Evolutionary conservation across 129 eudicot genomes (phyloP).

Genomic region (Erigeron canadensis): DNA sequence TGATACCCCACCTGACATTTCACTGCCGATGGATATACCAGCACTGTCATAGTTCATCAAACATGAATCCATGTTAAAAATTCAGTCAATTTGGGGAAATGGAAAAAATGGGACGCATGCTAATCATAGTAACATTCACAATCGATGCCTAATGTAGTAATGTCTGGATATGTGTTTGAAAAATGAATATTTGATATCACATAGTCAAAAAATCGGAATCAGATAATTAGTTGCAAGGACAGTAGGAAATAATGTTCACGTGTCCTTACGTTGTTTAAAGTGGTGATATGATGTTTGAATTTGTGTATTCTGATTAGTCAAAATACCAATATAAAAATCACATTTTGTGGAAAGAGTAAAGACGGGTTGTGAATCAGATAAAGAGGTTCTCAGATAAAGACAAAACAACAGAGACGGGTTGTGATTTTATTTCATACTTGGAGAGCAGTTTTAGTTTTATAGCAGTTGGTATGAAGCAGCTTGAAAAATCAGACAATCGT

Average conservation of each 20-base stretch:
- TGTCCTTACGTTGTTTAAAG: not conserved
- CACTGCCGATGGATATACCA: conserved; percentile 96
- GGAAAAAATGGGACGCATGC: not conserved
- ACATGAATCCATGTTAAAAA: conserved; percentile 14
- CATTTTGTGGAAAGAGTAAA: not conserved
- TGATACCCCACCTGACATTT: conserved; percentile 97
- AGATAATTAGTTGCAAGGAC: not conserved
- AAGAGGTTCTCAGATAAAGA: not conserved
- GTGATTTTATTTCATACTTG: not conserved
- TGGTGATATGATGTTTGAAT: not conserved
- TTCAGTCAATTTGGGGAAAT: not conserved
- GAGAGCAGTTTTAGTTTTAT: not conserved
- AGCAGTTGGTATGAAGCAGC: not conserved
- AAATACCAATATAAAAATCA: not conserved
- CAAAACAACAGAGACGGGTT: not conserved
- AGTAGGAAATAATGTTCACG: not conserved
- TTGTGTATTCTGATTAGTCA: not conserved
- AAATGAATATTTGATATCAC: not conserved
- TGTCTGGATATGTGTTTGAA: not conserved
- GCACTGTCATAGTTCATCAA: conserved; percentile 57
- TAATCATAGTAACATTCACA: not conserved
- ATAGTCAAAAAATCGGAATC: not conserved
- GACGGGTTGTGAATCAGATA: not conserved
- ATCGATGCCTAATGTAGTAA: not conserved
- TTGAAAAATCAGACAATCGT: not conserved